phyloP scores from a whole-genome alignment of 2,329 filamentous ascomycete species.

The Claviceps sp. region DNA sequence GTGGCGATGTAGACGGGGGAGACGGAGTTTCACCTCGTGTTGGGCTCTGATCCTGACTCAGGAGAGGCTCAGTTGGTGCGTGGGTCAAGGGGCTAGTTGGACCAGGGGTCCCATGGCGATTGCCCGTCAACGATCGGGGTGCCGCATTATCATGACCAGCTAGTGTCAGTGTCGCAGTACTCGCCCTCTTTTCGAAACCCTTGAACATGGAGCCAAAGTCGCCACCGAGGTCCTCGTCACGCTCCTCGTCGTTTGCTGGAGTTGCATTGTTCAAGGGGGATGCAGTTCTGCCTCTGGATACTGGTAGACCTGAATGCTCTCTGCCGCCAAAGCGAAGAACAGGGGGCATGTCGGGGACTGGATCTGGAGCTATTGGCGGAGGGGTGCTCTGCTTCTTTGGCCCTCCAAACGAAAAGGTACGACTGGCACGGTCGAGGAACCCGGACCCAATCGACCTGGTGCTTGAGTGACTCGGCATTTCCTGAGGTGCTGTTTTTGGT shows the following conservation, averaged over 20 bases:
- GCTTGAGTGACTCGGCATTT: constrained; percentile 24
- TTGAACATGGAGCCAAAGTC: constrained; percentile 45
- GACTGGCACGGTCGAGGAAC: constrained; percentile 41
- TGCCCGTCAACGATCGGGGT: constrained; percentile 32
- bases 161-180: constrained; percentile 33
- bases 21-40: constrained; percentile 24
- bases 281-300: constrained; percentile 37
- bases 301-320: constrained; percentile 16
- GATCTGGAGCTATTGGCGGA: constrained; percentile 16
- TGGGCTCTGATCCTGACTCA: constrained; percentile 38
- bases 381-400: constrained; percentile 33
- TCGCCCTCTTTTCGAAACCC: constrained; percentile 41
- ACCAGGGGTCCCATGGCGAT: constrained; percentile 27
- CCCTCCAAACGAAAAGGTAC: constrained; percentile 47
- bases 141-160: constrained; percentile 25
- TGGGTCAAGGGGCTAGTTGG: constrained; percentile 34
- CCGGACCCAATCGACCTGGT: constrained; percentile 36
- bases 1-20: not conserved
- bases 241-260: constrained; percentile 29
- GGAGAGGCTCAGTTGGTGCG: constrained; percentile 29
- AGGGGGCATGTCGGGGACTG: constrained; percentile 24
- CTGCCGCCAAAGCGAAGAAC: constrained; percentile 21
- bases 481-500: constrained; percentile 24
- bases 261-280: constrained; percentile 42
- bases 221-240: constrained; percentile 39